Percentiles rank a stretch among this genome's conserved stretches.
These are phyloP conservation scores for Trichophyton mentagrophytes DNA, from an alignment of 2,329 filamentous ascomycete species.

Conservation along the genomic window DNA sequence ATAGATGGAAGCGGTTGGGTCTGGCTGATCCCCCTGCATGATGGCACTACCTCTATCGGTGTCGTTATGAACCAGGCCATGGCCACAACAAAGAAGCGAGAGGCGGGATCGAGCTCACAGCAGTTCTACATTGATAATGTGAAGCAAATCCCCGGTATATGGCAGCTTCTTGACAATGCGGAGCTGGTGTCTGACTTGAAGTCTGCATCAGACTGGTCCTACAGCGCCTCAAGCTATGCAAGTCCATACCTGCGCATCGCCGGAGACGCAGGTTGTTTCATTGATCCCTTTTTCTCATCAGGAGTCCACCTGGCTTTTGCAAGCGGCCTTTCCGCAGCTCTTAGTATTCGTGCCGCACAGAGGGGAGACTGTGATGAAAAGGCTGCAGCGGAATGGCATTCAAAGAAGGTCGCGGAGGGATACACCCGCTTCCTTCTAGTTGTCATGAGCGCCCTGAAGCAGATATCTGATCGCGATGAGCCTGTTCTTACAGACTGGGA, in stretches of 20 bases:
- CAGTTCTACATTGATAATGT: conserved; percentile 28
- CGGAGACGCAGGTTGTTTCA: conserved; percentile 40
- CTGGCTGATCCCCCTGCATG: conserved; percentile 41
- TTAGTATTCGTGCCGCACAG: conserved; percentile 31
- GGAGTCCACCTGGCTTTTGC: conserved; percentile 37
- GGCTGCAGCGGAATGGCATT: conserved; percentile 30
- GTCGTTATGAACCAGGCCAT: conserved; percentile 33
- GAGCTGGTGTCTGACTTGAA: conserved; percentile 28
- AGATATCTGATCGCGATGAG: neutral
- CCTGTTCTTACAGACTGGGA: neutral
- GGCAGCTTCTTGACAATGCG: conserved; percentile 22
- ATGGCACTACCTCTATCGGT: conserved; percentile 35
- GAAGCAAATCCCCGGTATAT: conserved; percentile 20
- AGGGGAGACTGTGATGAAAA: conserved; percentile 30
- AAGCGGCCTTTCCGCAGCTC: conserved; percentile 35
- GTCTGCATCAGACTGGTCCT: conserved; percentile 38
- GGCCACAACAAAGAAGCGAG: conserved; percentile 25
- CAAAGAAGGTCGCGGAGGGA: conserved; percentile 32
- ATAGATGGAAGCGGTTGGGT: conserved; percentile 38
- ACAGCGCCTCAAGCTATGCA: conserved; percentile 34
- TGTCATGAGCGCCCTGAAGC: neutral
- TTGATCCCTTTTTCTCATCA: conserved; percentile 40
- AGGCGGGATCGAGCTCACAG: conserved; percentile 13
- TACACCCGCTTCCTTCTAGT: conserved; percentile 39
- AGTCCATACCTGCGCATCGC: conserved; percentile 29